Conservation (phyloP, 768 basidiomycete species). For the Asterophora parasitica region DNA sequence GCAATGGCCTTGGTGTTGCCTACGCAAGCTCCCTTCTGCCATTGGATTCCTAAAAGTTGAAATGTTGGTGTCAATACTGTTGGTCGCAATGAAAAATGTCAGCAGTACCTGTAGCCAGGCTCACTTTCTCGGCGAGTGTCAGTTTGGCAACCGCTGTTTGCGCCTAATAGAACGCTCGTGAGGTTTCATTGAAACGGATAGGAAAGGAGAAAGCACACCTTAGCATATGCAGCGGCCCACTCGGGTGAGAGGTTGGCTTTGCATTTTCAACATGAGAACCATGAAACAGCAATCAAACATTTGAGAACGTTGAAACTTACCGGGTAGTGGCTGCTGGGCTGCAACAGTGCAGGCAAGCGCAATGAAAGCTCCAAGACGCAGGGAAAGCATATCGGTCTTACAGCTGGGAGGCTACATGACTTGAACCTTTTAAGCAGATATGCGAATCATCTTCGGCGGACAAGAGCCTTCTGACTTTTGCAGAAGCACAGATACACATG, state of each 20-base stretch:
- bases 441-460: conserved; percentile 12
- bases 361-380: conserved; percentile 19
- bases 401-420: neutral
- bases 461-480: neutral
- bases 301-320: conserved; percentile 10
- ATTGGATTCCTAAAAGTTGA: conserved; percentile 30
- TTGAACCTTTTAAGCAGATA: conserved; percentile 6
- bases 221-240: conserved; percentile 50
- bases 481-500: conserved; percentile 4
- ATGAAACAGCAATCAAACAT: neutral
- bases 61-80: no score
- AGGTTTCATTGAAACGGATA: neutral
- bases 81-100: no score
- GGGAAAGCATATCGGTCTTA: conserved; percentile 7
- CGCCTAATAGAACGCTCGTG: conserved; percentile 30
- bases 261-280: neutral
- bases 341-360: conserved; percentile 18
- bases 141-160: conserved; percentile 43
- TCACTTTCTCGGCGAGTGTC: conserved; percentile 52
- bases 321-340: conserved; percentile 35
- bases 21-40: conserved; percentile 44
- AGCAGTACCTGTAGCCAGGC: conserved; percentile 44
- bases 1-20: conserved; percentile 46
- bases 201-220: conserved; percentile 28
- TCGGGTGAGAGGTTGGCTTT: conserved; percentile 41